These are phyloP conservation scores for Pestalotiopsis sp. DNA, from an alignment of 2,329 filamentous ascomycete genomes.

Conservation along the genomic window DNA sequence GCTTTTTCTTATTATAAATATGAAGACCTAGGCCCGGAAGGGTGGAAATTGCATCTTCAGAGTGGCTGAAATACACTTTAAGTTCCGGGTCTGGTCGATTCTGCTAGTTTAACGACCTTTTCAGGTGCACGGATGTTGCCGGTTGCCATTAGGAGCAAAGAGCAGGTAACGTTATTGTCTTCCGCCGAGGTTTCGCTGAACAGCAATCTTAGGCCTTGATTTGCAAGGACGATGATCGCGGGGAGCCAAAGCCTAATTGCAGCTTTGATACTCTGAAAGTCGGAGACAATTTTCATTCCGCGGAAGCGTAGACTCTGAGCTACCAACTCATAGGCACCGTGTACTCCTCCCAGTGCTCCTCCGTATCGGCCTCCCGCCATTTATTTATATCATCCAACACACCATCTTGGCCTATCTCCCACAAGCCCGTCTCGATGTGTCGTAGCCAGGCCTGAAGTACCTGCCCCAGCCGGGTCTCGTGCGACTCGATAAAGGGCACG, in stretches of 20 bases:
- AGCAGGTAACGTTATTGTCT: too few relatives aligned
- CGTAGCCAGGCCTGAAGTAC: background rate
- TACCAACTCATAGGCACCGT: constrained; percentile 1
- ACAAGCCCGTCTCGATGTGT: background rate
- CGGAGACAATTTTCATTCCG: background rate
- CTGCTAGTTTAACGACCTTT: background rate
- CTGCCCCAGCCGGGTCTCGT: background rate
- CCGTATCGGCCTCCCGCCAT: background rate
- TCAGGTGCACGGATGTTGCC: background rate
- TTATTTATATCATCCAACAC: background rate
- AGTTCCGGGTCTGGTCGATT: background rate
- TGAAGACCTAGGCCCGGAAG: background rate
- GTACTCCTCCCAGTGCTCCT: background rate
- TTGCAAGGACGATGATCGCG: too few relatives aligned
- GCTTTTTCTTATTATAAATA: too few relatives aligned
- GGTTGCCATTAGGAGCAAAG: background rate
- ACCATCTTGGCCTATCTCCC: background rate
- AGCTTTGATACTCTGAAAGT: background rate
- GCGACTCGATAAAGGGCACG: background rate
- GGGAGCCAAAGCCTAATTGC: too few relatives aligned
- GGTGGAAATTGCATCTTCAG: background rate
- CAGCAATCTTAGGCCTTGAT: too few relatives aligned
- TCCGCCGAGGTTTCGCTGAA: too few relatives aligned
- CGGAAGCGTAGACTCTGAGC: background rate
- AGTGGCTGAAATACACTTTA: background rate